Evolutionary conservation across 768 basidiomycete species (phyloP).

Genomic region (Suillus spraguei): DNA sequence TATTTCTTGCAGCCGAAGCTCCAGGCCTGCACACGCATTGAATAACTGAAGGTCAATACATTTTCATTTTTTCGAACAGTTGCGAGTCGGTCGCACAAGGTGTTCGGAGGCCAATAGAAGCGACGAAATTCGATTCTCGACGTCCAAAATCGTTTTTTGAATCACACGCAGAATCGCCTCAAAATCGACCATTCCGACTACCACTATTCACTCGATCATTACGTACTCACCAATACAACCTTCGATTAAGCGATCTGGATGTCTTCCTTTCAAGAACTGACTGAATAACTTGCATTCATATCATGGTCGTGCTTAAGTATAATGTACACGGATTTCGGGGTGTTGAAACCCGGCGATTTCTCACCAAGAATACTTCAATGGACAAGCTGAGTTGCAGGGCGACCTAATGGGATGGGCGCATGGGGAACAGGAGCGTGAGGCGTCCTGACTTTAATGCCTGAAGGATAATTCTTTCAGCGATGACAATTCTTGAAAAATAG

Average conservation of each 20-base stretch:
- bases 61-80: no score
- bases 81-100: no score
- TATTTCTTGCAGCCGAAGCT: no score
- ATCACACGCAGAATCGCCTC: no score
- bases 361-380: slow-evolving; percentile 12
- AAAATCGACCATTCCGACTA: no score
- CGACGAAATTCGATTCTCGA: no score
- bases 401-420: slow-evolving; percentile 57
- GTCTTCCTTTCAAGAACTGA: not conserved
- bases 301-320: not conserved
- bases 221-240: not conserved
- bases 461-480: slow-evolving; percentile 14
- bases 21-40: no score
- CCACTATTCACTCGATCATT: not conserved
- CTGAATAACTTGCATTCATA: not conserved
- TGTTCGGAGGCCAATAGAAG: no score
- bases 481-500: not conserved
- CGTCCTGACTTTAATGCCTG: slow-evolving; percentile 61
- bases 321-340: not conserved
- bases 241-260: not conserved
- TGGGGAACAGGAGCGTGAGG: slow-evolving; percentile 74
- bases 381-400: slow-evolving; percentile 46
- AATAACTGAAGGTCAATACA: no score
- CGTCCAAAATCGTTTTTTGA: not conserved
- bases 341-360: not conserved